Percentiles rank a stretch among this genome's conserved stretches.
Evolutionary conservation across 139 green algal species (phyloP).

Genomic region (Deuterostichococcus epilithicus): DNA sequence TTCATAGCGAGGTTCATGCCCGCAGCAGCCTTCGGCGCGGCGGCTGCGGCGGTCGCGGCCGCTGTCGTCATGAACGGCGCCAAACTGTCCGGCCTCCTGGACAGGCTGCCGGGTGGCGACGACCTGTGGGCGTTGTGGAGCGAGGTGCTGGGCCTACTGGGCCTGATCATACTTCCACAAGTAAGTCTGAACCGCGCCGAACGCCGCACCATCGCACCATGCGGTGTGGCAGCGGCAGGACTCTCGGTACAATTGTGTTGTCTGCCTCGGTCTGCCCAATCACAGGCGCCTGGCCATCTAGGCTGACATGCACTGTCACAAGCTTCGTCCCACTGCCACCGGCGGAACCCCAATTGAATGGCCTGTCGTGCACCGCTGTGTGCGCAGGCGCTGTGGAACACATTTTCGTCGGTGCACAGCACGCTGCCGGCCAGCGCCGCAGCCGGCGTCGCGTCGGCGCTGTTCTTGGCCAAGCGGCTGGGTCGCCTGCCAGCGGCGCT

Average conservation of each 20-base stretch:
- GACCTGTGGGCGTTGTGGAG: conserved; percentile 54
- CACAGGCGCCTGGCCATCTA: too few species aligned
- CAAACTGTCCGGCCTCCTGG: conserved; percentile 25
- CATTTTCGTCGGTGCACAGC: not conserved
- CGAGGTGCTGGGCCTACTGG: conserved; percentile 41
- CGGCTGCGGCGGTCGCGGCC: conserved; percentile 2
- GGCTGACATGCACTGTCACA: too few species aligned
- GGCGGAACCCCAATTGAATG: too few species aligned
- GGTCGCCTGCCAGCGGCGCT: not conserved
- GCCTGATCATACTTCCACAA: conserved; percentile 65
- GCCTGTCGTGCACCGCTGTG: too few species aligned
- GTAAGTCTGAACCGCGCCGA: conserved; percentile 22
- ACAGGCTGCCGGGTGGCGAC: conserved; percentile 6
- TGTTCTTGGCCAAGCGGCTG: conserved; percentile 2
- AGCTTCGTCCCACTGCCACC: too few species aligned
- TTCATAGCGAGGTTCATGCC: conserved; percentile 29
- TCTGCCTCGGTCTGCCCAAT: too few species aligned
- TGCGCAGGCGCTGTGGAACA: conserved; percentile 13
- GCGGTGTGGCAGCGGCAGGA: too few species aligned
- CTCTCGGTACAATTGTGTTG: too few species aligned
- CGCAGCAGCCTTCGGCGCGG: conserved; percentile 5
- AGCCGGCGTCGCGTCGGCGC: not conserved
- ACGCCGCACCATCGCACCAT: too few species aligned
- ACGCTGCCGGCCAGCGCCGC: conserved; percentile 1
- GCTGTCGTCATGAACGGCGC: conserved; percentile 17